Base-by-base conservation (phyloP, 2,329 filamentous ascomycete species). In the Camillea tinctor region DNA sequence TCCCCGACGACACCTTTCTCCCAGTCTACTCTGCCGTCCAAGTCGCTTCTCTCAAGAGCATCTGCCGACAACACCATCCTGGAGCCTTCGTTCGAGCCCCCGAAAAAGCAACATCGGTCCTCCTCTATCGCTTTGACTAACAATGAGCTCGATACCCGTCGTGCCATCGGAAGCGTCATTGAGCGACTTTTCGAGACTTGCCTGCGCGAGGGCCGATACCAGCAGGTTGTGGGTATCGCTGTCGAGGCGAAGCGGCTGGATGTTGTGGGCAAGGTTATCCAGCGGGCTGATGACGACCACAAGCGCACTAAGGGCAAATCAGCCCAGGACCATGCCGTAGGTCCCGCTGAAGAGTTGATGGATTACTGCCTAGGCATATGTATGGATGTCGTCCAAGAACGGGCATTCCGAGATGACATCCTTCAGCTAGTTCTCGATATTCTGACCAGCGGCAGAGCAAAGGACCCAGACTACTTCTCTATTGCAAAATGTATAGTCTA, bases 401-500 rank as follows among this genome's bases (percentile, higher is more conserved):
- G 94, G 56, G 88, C 88, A 53, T 85, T 98, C 71, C 88, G 95
- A 63, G 86, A 84, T 40, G 82, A 95, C 80, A 97, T 99, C 56
- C 78, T 99, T 60, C 89, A 90, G 69, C 83, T 99, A 52, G 95
- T 99, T 58, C 87, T 99, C n/a, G 91, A 94, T 61, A 86, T 99
- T n/a, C 83, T 99, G 61, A 72, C 70, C 44, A 97, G 90, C 78
- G 92, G 96, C 60, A 95, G 96, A 58, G 91, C 93, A 1, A 92
- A 85, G 44, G 71, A 86, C 61, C 95, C 95, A 0, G 95, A 99
- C 74, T 98, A 97, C 77, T 99, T 99, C 75, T 92, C 95, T 20
- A 98, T 99, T 70, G 94, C 95, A 55, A 96, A 96, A 77, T 99
- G 95, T 70, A 95, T 97, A 26, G 94, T 99, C 44, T 97, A 98